Percentiles rank a stretch among this genome's conserved stretches.
These are phyloP conservation scores for Penicillium sp. DNA, from an alignment of 2,329 filamentous ascomycete genomes.

Conservation along the genomic window DNA sequence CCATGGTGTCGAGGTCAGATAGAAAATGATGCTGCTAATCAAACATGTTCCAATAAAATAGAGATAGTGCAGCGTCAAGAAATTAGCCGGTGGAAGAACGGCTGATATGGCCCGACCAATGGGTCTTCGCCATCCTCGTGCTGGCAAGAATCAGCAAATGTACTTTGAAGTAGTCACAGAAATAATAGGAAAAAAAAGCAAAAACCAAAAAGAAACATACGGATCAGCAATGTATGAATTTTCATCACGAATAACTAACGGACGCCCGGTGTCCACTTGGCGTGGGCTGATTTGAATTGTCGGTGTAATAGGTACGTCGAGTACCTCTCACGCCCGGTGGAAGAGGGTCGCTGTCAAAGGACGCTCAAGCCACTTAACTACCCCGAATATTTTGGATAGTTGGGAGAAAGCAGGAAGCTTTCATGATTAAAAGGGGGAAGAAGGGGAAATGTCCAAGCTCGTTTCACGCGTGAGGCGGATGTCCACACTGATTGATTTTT, in stretches of 20 bases:
- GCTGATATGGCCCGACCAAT: constrained; percentile 29
- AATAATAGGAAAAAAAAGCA: background rate
- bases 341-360: background rate
- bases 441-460: background rate
- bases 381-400: background rate
- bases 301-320: background rate
- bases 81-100: constrained; percentile 55
- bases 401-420: background rate
- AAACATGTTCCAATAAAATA: constrained; percentile 66
- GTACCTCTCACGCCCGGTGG: background rate
- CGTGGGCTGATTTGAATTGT: background rate
- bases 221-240: constrained; percentile 5
- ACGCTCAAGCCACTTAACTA: constrained; percentile 6
- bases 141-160: constrained; percentile 17
- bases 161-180: background rate
- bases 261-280: background rate
- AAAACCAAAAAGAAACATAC: constrained; percentile 14
- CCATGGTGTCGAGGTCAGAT: constrained; percentile 54
- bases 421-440: background rate
- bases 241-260: background rate
- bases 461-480: background rate
- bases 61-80: constrained; percentile 67
- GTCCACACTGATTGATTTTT: background rate
- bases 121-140: constrained; percentile 22
- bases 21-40: constrained; percentile 65